phyloP scores from a whole-genome alignment of 768 basidiomycete genomes.

The Panaeolus cyanescens region DNA sequence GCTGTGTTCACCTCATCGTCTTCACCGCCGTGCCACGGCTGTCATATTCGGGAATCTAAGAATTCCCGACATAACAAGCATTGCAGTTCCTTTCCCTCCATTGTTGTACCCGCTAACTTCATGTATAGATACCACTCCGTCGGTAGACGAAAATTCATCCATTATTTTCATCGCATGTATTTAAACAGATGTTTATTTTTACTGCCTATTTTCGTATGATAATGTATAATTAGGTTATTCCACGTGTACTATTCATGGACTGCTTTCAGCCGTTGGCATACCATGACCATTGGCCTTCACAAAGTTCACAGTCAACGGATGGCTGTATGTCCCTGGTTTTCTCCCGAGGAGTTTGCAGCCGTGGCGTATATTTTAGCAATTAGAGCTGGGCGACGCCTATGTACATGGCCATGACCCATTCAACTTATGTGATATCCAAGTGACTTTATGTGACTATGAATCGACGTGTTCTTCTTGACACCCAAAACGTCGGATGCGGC shows the following conservation, averaged over 20 bases:
- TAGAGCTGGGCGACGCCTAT: too few relatives aligned
- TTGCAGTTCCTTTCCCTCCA: constrained; percentile 9
- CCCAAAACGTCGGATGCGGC: neutral
- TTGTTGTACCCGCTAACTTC: constrained; percentile 17
- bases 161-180: neutral
- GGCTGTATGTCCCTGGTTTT: neutral
- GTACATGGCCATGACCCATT: too few relatives aligned
- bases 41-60: neutral
- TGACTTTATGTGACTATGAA: neutral
- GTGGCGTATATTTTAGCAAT: neutral
- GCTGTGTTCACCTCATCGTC: neutral
- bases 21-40: neutral
- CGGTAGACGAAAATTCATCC: constrained; percentile 1
- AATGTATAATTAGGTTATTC: neutral
- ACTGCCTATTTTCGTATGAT: neutral
- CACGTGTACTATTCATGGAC: neutral
- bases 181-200: neutral
- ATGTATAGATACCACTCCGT: constrained; percentile 14
- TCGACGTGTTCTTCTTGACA: neutral
- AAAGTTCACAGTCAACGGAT: too few relatives aligned
- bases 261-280: neutral
- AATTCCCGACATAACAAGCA: constrained; percentile 7
- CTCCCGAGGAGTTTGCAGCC: neutral
- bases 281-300: neutral
- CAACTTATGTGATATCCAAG: too few relatives aligned